A percentile compares a stretch with the other conserved stretches of the same genome.
phyloP scores from a whole-genome alignment of 257 asterid species.

The Salvia hispanica region DNA sequence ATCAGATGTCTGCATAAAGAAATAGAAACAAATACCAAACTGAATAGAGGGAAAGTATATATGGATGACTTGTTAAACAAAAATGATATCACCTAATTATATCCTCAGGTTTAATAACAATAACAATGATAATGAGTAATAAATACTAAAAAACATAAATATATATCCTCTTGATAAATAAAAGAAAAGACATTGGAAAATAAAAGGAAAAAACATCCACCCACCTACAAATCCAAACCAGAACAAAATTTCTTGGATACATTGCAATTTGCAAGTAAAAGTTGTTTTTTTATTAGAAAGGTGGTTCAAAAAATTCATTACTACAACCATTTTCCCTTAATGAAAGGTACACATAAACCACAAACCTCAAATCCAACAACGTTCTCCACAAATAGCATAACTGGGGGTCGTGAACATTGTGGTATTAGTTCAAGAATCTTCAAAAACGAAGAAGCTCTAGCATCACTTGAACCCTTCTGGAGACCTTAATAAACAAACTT shows the following conservation, averaged over 20 bases:
- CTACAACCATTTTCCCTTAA: not conserved
- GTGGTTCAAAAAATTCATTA: constrained; percentile 14
- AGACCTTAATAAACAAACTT: constrained; percentile 57
- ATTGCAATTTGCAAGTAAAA: not conserved
- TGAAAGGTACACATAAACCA: constrained; percentile 15
- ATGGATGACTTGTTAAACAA: constrained; percentile 7
- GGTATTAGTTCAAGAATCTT: constrained; percentile 83
- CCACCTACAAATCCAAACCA: constrained; percentile 1
- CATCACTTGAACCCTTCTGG: constrained; percentile 91
- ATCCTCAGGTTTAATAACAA: not conserved
- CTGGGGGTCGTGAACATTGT: constrained; percentile 63
- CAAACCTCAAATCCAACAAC: constrained; percentile 99
- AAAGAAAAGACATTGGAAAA: not conserved
- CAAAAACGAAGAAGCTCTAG: constrained; percentile 88
- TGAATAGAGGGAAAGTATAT: constrained; percentile 11
- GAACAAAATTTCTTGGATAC: not conserved
- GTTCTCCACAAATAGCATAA: constrained; percentile 87
- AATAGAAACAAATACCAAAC: constrained; percentile 18
- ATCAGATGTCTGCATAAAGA: constrained; percentile 75
- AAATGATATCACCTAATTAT: not conserved
- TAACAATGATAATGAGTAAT: too few species aligned
- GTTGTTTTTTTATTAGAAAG: not conserved
- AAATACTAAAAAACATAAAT: not conserved
- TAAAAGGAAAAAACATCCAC: not conserved
- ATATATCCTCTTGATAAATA: not conserved